Base-by-base conservation (phyloP, 208 protist species). In the Sergeia podlipaevii region DNA sequence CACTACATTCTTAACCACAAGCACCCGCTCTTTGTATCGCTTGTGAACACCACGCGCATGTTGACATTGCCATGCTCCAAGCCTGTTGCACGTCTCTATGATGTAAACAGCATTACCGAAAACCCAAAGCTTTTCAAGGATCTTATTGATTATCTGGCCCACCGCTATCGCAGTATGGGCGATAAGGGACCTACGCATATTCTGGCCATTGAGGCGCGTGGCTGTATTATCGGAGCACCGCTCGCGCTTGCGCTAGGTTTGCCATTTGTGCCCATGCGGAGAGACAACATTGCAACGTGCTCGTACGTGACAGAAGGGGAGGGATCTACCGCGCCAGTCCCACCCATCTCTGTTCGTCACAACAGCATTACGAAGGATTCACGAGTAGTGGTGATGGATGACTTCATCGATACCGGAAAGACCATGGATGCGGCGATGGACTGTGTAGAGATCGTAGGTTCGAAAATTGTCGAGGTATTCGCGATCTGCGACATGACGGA, bases 331-430 rank as follows among this genome's bases (percentile, higher is more conserved):
- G 49, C 46, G 28, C 54, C 55, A 6, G 2, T 67, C 28, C 63
- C 64, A 1, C 65, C 71, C 10, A 69, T 89, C 38, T 63, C 70
- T 1, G 63, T 94, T 17, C 75, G 84, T 28, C 48, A 81, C 21
- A 67, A 69, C 36, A 84, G 79, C 63, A 77, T 97, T 57, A 46
- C 60, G 24, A 50, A 24, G 23, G 55, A 49, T 29, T 79, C 84
- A 0, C 82, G 86, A 21, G 81, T 95, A 15, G 47, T 95, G 8
- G 61, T 95, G n/a, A 72, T 95, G 21, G 91, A 97, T 60, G 88
- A 97, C 60, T 85, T 94, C 28, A 94, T 95, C 41, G 79, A 79
- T 1, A 74, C 73, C n/a, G 85, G 88, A 3, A 41, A 63, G n/a
- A 91, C 80, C 10, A 73, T 83, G 53, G 65, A 66, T 17, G 54